phyloP scores from a whole-genome alignment of 176 grass and related monocot genomes.

The Paspalum vaginatum region DNA sequence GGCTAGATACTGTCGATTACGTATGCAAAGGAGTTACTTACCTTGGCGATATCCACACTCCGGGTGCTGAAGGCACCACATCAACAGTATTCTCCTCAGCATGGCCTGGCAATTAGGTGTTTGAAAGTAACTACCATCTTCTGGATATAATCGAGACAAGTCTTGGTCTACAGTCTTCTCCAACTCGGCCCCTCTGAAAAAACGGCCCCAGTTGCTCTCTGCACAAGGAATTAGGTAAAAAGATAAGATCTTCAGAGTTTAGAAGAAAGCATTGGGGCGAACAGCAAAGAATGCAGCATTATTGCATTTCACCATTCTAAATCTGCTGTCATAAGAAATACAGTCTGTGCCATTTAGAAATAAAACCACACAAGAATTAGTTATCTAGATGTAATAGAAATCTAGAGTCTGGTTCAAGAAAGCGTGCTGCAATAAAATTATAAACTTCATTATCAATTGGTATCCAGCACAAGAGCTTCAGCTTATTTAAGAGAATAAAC shows the following conservation, averaged over 20 bases:
- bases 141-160: constrained; percentile 82
- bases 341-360: constrained; percentile 26
- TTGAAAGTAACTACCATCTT: constrained; percentile 90
- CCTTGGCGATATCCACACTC: constrained; percentile 92
- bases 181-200: constrained; percentile 88
- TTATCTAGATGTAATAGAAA: not conserved
- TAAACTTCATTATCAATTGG: not conserved
- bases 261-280: not conserved
- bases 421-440: not conserved
- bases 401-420: not conserved
- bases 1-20: not conserved
- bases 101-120: constrained; percentile 78
- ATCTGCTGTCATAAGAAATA: constrained; percentile 2
- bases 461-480: not conserved
- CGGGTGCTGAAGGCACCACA: constrained; percentile 95
- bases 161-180: constrained; percentile 91
- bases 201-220: constrained; percentile 95
- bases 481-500: not conserved
- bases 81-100: constrained; percentile 77
- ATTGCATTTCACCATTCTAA: constrained; percentile 21
- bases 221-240: constrained; percentile 29
- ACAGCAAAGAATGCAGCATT: not conserved
- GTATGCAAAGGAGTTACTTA: constrained; percentile 33
- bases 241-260: constrained; percentile 20
- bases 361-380: not conserved